phyloP scores from a whole-genome alignment of 2,329 filamentous ascomycete genomes.

The Fusarium avenaceum region DNA sequence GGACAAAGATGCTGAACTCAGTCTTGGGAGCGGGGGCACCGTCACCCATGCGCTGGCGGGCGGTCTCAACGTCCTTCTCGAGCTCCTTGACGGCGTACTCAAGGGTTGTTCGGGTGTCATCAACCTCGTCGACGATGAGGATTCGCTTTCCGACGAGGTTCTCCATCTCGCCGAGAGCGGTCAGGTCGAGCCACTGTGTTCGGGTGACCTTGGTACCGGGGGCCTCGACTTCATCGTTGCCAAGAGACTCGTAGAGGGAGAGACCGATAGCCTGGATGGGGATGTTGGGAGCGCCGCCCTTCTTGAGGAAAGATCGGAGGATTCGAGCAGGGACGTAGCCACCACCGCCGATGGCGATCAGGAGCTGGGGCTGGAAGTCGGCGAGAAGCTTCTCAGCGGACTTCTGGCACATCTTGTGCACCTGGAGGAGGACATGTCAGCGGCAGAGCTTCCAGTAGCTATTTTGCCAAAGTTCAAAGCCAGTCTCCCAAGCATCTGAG shows the following conservation, averaged over 20 bases:
- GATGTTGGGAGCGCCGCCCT: conserved; percentile 88
- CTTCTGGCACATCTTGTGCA: conserved; percentile 96
- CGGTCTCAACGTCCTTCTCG: conserved; percentile 91
- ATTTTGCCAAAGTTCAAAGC: neutral
- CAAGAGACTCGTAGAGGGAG: conserved; percentile 92
- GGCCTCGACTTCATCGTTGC: conserved; percentile 72
- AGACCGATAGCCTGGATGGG: conserved; percentile 99
- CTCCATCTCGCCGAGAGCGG: conserved; percentile 80
- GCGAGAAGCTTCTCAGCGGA: conserved; percentile 84
- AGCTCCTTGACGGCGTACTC: conserved; percentile 95
- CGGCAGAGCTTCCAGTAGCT: neutral
- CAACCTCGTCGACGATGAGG: conserved; percentile 72
- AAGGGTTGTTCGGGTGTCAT: conserved; percentile 93
- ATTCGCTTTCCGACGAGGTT: conserved; percentile 51
- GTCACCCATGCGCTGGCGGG: conserved; percentile 78
- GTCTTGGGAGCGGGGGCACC: conserved; percentile 72
- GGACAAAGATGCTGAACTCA: conserved; percentile 92
- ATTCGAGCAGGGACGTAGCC: conserved; percentile 98
- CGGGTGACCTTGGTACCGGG: conserved; percentile 93
- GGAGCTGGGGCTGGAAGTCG: conserved; percentile 91
- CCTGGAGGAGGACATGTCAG: conserved; percentile 64
- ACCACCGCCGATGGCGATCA: conserved; percentile 98
- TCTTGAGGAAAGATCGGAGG: conserved; percentile 96
- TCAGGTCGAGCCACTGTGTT: conserved; percentile 97
- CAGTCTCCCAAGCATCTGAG: neutral